Base-by-base conservation (phyloP, 208 protist genomes). In the Leishmania braziliensis region DNA sequence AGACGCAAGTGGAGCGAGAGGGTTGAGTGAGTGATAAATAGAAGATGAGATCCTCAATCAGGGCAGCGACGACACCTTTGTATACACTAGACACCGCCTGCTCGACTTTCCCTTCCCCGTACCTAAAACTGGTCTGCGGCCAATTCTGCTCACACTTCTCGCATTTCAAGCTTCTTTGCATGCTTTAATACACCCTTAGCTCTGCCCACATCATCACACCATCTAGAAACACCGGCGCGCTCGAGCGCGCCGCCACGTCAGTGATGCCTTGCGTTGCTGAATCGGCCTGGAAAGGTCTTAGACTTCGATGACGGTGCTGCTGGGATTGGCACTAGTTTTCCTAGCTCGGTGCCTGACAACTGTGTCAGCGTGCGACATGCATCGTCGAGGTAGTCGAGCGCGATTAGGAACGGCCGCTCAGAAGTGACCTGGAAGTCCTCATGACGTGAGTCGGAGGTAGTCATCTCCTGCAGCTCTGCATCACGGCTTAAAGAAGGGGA, bases 371-470 rank as follows among this genome's bases (percentile, higher is more conserved):
- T 79, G 56, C 84, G 82, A 69, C 88, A 91, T 33, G 81, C 79
- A 33, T 89, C 86, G 54, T 91, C 86, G 76, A 91, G 81, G 81
- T 83, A 87, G 77, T 89, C 86, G 51, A 91, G 71, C 14, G 88
- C 88, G 8, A 62, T 78, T 50, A 77, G 56, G 79, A 86, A 91
- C 66, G 62, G 78, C 68, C 83, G 81, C 5, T 86, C 81, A 56
- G 73, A 39, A 65, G 65, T 78, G 39, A 77, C 84, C 46, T 69
- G 50, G 48, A 65, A 60, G 43, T 26, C 53, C 1, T 51, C 76
- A 43, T 20, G 39, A 43, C n/a, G 63, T 39, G 75, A 69, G 36
- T 79, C 43, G 5, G 60, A 69, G n/a, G 48, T n/a, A 63, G 9
- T 3, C 29, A 14, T 65, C 14, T 29, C 29, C 36, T 39, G 60